These are phyloP conservation scores for Auricularia cornea DNA, from an alignment of 768 basidiomycete species.

Conservation along the genomic window DNA sequence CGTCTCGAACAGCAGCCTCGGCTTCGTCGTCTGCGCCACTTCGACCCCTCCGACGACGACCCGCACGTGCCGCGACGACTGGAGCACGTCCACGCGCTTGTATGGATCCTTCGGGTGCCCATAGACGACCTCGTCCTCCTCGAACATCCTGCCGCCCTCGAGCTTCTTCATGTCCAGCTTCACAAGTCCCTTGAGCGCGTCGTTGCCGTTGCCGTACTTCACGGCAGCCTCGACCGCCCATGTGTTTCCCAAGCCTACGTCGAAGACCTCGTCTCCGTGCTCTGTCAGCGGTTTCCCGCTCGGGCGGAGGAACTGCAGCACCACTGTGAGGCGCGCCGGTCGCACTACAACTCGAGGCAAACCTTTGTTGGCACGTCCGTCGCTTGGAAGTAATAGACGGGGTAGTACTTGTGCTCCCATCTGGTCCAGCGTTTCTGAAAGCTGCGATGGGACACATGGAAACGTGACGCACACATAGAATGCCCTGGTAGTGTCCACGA, in stretches of 20 bases:
- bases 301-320: conserved; percentile 24
- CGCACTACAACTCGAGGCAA: neutral
- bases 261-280: conserved; percentile 31
- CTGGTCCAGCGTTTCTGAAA: conserved; percentile 20
- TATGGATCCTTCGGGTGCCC: conserved; percentile 61
- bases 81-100: conserved; percentile 58
- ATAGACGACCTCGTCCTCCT: conserved; percentile 57
- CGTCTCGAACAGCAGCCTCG: conserved; percentile 53
- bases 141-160: conserved; percentile 50
- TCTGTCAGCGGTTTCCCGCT: conserved; percentile 21
- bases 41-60: conserved; percentile 55
- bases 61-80: conserved; percentile 52
- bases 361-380: conserved; percentile 35
- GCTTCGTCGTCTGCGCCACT: conserved; percentile 47
- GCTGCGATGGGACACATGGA: neutral
- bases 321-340: neutral
- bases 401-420: conserved; percentile 49
- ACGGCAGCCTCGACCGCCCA: conserved; percentile 33
- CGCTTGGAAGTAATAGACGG: conserved; percentile 44
- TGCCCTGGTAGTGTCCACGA: conserved; percentile 49
- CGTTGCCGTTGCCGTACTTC: conserved; percentile 21
- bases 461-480: conserved; percentile 46
- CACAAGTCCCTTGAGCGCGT: conserved; percentile 38
- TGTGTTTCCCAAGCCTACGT: conserved; percentile 36
- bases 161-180: conserved; percentile 33